Conservation (phyloP, 78 protist genomes). For the Dictyostelium firmibasis region DNA sequence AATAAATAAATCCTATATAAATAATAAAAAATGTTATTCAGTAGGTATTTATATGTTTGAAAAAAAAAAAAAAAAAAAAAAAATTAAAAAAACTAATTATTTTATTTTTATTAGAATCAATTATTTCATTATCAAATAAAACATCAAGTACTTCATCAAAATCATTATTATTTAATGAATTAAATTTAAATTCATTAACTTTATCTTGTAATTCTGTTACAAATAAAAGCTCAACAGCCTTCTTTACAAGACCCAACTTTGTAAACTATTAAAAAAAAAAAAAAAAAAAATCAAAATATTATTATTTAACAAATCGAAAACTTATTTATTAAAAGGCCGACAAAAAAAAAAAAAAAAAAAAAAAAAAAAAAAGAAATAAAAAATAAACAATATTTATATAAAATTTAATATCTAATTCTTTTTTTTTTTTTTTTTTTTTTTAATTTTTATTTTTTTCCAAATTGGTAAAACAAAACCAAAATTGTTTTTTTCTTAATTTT, state of each 20-base stretch:
- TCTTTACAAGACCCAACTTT: not conserved
- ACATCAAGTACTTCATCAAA: not conserved
- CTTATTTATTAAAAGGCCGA: not conserved
- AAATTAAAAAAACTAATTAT: too few relatives aligned
- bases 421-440: too few relatives aligned
- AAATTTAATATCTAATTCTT: too few relatives aligned
- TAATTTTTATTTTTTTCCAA: too few relatives aligned
- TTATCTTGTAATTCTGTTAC: not conserved
- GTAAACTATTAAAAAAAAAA: not conserved
- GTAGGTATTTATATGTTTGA: not conserved
- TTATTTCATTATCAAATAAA: not conserved
- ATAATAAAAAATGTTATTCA: not conserved
- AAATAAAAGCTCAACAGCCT: not conserved
- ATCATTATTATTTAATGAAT: not conserved
- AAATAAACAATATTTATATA: too few relatives aligned
- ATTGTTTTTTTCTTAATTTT: too few relatives aligned
- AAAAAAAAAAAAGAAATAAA: too few relatives aligned
- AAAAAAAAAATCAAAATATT: too few relatives aligned
- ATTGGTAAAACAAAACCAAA: too few relatives aligned
- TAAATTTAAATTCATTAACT: not conserved
- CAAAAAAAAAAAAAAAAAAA: not conserved
- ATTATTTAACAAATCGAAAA: too few relatives aligned
- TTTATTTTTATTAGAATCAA: not conserved
- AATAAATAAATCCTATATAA: too few relatives aligned
- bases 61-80: too few relatives aligned